Evolutionary conservation across 106 monocot genomes (phyloP).

Genomic region (Dendrobium catenatum): DNA sequence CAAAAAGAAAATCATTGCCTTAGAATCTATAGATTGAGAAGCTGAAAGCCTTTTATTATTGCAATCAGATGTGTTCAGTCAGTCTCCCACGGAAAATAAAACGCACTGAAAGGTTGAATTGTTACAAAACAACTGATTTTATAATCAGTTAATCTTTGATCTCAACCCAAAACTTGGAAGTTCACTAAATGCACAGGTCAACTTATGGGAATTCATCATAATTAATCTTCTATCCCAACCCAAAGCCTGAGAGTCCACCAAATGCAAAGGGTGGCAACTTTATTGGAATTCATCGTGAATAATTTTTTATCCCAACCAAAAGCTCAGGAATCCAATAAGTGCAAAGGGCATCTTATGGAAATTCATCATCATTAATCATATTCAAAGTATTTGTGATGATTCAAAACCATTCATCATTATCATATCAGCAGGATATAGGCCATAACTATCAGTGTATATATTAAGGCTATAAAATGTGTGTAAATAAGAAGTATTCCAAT

Average conservation of each 20-base stretch:
- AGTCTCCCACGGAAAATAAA: background rate
- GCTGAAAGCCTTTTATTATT: background rate
- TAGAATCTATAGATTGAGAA: background rate
- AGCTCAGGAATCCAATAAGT: too few relatives aligned
- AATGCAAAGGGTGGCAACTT: too few relatives aligned
- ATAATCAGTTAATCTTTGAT: background rate
- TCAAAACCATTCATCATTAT: background rate
- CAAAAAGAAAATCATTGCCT: background rate
- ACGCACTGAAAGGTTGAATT: background rate
- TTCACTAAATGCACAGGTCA: too few relatives aligned
- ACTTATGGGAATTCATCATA: too few relatives aligned
- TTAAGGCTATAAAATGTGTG: too few relatives aligned
- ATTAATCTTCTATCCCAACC: too few relatives aligned
- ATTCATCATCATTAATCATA: background rate
- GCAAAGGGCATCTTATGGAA: background rate
- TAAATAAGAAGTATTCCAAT: background rate
- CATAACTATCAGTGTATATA: background rate
- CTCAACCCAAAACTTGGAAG: too few relatives aligned
- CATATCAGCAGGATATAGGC: background rate
- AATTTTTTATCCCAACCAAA: background rate
- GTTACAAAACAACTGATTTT: background rate
- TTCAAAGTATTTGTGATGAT: background rate
- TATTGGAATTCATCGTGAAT: too few relatives aligned
- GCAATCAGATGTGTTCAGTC: background rate
- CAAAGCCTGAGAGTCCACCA: too few relatives aligned